Evolutionary conservation across 1,284 basidiomycete genomes (phyloP).

Genomic region (Ganoderma lingzhi): DNA sequence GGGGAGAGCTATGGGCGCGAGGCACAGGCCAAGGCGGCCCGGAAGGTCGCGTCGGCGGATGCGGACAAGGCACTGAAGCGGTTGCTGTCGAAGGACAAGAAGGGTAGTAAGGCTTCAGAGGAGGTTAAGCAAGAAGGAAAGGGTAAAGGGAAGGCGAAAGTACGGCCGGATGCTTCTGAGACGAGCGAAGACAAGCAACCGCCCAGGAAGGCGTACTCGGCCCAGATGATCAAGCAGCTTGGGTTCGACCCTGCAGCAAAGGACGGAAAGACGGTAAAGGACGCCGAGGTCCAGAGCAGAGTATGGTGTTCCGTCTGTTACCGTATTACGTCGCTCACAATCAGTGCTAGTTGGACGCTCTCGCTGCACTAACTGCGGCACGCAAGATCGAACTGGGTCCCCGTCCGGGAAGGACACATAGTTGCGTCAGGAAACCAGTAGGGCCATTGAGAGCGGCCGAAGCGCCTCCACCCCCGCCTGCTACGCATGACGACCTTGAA

Average conservation of each 20-base stretch:
- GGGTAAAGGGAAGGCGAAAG: conserved; percentile 36
- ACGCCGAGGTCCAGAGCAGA: conserved; percentile 60
- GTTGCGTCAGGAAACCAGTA: conserved; percentile 36
- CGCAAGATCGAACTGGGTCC: conserved; percentile 61
- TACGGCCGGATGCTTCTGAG: conserved; percentile 10
- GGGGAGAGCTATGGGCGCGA: conserved; percentile 77
- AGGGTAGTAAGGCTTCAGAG: conserved; percentile 64
- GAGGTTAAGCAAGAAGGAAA: conserved; percentile 35
- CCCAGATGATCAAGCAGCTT: conserved; percentile 67
- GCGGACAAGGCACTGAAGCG: conserved; percentile 66
- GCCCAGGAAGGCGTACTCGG: conserved; percentile 64
- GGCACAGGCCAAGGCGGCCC: conserved; percentile 74
- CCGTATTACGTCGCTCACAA: conserved; percentile 12
- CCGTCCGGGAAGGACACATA: conserved; percentile 56
- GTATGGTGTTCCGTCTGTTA: conserved; percentile 42
- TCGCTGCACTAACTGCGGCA: conserved; percentile 56
- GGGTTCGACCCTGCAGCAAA: conserved; percentile 78
- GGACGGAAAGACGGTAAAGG: conserved; percentile 51
- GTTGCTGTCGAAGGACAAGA: conserved; percentile 68
- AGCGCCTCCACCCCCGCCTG: conserved; percentile 4
- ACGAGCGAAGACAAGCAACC: conserved; percentile 25
- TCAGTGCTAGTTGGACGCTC: conserved; percentile 53
- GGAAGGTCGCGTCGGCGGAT: conserved; percentile 64
- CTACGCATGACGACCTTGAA: conserved; percentile 23
- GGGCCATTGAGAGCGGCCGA: not conserved